phyloP scores from a whole-genome alignment of 768 basidiomycete genomes.

The Phaffia australis region DNA sequence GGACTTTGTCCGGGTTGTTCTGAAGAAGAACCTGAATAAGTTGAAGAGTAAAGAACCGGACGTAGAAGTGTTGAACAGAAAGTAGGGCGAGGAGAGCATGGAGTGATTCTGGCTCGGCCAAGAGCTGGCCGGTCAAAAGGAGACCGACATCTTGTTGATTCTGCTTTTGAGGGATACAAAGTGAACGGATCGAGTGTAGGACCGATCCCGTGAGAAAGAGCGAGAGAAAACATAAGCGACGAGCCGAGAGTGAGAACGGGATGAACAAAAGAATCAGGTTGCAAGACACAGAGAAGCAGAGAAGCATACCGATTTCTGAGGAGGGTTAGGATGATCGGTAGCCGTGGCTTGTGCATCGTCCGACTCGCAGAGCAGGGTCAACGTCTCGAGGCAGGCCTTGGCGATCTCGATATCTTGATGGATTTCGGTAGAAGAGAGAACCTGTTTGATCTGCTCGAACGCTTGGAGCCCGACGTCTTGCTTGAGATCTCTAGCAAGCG shows the following conservation, averaged over 20 bases:
- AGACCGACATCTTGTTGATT: conserved; percentile 48
- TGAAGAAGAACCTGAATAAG: conserved; percentile 66
- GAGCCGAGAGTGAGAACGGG: neutral
- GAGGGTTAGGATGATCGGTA: neutral
- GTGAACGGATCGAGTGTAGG: neutral
- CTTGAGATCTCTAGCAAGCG: conserved; percentile 80
- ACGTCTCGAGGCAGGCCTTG: conserved; percentile 82
- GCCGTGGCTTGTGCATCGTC: conserved; percentile 40
- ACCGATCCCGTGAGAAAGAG: neutral
- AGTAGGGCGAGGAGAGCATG: conserved; percentile 70
- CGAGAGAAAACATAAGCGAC: neutral
- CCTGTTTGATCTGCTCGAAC: conserved; percentile 63
- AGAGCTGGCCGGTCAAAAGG: conserved; percentile 68
- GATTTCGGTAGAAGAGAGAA: conserved; percentile 66
- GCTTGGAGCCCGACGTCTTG: conserved; percentile 70
- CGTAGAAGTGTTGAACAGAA: conserved; percentile 66
- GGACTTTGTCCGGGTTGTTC: conserved; percentile 69
- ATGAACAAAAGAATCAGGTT: too few species aligned
- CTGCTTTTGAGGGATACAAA: neutral
- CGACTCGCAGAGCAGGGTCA: conserved; percentile 67
- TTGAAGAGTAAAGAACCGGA: conserved; percentile 72
- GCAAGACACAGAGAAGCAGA: neutral
- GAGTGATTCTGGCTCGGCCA: conserved; percentile 54
- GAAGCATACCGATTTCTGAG: neutral
- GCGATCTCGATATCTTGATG: conserved; percentile 84